These are phyloP conservation scores for Millerago galiae DNA, from an alignment of 805 yeast genomes.

Conservation along the genomic window DNA sequence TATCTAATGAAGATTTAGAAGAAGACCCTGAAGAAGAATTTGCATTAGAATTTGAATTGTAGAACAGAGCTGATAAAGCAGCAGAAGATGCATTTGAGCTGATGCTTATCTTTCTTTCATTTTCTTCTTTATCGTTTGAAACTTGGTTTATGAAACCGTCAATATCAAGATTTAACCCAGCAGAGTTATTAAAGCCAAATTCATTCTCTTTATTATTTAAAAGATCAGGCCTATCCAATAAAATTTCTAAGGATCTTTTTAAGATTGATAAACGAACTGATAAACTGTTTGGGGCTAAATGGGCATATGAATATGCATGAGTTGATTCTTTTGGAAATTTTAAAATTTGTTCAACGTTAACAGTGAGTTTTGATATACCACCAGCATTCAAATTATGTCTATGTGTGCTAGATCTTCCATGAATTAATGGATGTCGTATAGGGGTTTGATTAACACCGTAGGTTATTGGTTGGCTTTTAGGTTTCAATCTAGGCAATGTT, in stretches of 20 bases:
- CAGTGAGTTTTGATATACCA: constrained; percentile 24
- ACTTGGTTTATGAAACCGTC: constrained; percentile 21
- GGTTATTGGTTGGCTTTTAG: background rate
- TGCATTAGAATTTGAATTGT: background rate
- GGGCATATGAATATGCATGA: constrained; percentile 81
- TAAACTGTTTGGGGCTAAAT: constrained; percentile 71
- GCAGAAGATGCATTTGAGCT: constrained; percentile 36
- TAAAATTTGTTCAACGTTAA: constrained; percentile 38
- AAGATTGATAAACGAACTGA: constrained; percentile 70
- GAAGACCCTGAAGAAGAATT: constrained; percentile 2
- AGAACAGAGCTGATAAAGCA: constrained; percentile 31
- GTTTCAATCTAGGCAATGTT: background rate
- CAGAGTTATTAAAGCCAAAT: constrained; percentile 2
- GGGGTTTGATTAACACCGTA: background rate
- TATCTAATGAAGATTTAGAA: constrained; percentile 4
- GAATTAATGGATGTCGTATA: background rate
- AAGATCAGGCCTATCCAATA: constrained; percentile 33
- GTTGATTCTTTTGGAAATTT: constrained; percentile 74
- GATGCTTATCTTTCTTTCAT: constrained; percentile 21
- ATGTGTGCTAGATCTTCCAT: constrained; percentile 11
- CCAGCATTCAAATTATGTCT: constrained; percentile 10
- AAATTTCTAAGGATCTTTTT: constrained; percentile 68
- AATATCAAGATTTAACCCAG: constrained; percentile 20
- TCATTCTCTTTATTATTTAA: constrained; percentile 4
- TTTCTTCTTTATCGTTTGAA: constrained; percentile 7